Base-by-base conservation (phyloP, 352 stramenopile genomes). In the Pythium sukuiense region DNA sequence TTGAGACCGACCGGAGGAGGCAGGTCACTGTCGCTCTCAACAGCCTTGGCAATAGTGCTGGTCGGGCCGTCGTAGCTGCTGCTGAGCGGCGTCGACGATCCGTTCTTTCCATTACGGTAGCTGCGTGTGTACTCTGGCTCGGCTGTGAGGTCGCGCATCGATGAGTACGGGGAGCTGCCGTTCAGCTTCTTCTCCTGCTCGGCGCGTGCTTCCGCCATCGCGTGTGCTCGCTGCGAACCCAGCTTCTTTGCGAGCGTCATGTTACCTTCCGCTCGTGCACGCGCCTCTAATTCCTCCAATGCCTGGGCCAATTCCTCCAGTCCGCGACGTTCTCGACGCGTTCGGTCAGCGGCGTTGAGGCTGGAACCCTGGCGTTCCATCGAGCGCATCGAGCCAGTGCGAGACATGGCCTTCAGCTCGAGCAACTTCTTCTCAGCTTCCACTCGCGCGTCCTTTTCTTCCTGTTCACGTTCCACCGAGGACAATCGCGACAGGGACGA, bases 371-470 rank as follows among this genome's bases (percentile, higher is more conserved):
- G 55, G 7, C 84, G 79, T 37, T 92, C 82, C 3, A 74, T 66
- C 4, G 83, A 77, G 41, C 79, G 65, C 65, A 86, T 85, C 30
- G 83, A 86, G 58, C 85, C 84, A 32, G 74, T 89, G 8, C 79
- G 75, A 52, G 81, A 80, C 45, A 93, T 73, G 48, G 90, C 81
- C 74, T 93, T 88, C 2, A 95, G 76, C 62, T 95, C 87, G 70
- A 89, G 75, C 46, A 95, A 56, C 63, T 93, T 95, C 35, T 79
- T 84, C 69, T 95, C 85, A 8, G 87, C 87, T 62, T 95, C 87
- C 26, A 87, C 32, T 13, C 87, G 87, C 16, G 87, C 87, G 55
- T 90, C 87, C 46, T 85, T 68, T 41, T 95, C 87, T 75, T 95
- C 85, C 37, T 77, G 59, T 46, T 90, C 83, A 32, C 84, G 77